phyloP scores from a whole-genome alignment of 352 stramenopile genomes.

The Globisporangium carolinianum region DNA sequence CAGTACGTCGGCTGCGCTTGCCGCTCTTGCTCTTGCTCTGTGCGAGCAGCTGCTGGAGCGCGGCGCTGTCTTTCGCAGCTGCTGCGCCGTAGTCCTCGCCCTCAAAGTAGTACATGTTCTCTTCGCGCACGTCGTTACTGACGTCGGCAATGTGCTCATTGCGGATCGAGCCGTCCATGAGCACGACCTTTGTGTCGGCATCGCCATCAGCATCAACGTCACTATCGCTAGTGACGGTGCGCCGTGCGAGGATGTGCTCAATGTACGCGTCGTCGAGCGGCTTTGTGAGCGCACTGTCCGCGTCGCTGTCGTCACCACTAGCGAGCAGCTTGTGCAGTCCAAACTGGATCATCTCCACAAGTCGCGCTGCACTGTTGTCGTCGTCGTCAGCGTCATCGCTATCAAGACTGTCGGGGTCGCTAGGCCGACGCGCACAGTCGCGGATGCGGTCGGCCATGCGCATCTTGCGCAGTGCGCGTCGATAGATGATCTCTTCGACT shows the following conservation, averaged over 20 bases:
- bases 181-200: neutral
- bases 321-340: slow-evolving; percentile 63
- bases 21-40: slow-evolving; percentile 13
- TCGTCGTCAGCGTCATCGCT: slow-evolving; percentile 26
- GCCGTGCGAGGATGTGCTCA: slow-evolving; percentile 31
- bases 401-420: slow-evolving; percentile 22
- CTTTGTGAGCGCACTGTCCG: slow-evolving; percentile 29
- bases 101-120: slow-evolving; percentile 86
- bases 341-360: slow-evolving; percentile 73
- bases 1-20: slow-evolving; percentile 21
- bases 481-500: slow-evolving; percentile 77
- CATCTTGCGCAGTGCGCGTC: slow-evolving; percentile 59
- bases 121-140: slow-evolving; percentile 52
- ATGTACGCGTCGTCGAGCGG: slow-evolving; percentile 57
- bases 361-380: slow-evolving; percentile 33
- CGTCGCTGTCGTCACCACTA: slow-evolving; percentile 23
- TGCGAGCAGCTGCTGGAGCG: slow-evolving; percentile 31
- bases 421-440: slow-evolving; percentile 36
- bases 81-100: slow-evolving; percentile 60
- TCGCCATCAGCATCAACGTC: neutral
- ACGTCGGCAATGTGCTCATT: slow-evolving; percentile 45
- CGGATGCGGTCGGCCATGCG: slow-evolving; percentile 68
- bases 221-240: neutral
- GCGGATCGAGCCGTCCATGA: slow-evolving; percentile 23
- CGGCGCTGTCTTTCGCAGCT: slow-evolving; percentile 24